Conservation (phyloP, 768 basidiomycete genomes). For the Gyrodon lividus region DNA sequence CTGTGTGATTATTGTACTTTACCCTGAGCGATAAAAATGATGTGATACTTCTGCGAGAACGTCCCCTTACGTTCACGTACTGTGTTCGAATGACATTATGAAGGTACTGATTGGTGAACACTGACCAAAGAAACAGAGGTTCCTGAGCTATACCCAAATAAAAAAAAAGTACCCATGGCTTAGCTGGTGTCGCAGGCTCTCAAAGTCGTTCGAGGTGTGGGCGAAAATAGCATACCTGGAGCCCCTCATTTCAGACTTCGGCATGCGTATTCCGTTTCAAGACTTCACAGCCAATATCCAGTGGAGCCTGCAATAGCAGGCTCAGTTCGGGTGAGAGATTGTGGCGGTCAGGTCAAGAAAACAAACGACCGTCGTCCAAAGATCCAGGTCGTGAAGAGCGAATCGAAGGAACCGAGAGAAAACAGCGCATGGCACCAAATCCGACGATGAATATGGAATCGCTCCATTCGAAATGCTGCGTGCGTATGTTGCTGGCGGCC, state of each 20-base stretch:
- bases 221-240: background rate
- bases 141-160: no score
- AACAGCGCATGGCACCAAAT: background rate
- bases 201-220: no score
- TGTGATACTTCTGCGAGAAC: no score
- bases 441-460: no score
- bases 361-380: background rate
- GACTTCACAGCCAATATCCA: background rate
- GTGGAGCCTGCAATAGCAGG: background rate
- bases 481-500: no score
- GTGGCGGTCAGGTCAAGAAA: slow-evolving; percentile 8
- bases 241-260: background rate
- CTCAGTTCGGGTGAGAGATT: slow-evolving; percentile 7
- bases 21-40: background rate
- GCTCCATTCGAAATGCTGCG: no score
- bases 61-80: no score
- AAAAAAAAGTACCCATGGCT: no score
- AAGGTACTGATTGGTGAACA: no score
- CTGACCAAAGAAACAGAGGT: no score
- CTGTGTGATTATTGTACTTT: background rate
- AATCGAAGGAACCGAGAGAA: background rate
- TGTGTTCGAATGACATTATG: no score
- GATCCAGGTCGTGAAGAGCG: background rate
- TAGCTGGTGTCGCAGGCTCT: no score
- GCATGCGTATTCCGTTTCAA: slow-evolving; percentile 11